Evolutionary conservation across 805 yeast species (phyloP), one percentile per base, ranked within the genome.

Genomic region (Kazachstania psychrophila): DNA sequence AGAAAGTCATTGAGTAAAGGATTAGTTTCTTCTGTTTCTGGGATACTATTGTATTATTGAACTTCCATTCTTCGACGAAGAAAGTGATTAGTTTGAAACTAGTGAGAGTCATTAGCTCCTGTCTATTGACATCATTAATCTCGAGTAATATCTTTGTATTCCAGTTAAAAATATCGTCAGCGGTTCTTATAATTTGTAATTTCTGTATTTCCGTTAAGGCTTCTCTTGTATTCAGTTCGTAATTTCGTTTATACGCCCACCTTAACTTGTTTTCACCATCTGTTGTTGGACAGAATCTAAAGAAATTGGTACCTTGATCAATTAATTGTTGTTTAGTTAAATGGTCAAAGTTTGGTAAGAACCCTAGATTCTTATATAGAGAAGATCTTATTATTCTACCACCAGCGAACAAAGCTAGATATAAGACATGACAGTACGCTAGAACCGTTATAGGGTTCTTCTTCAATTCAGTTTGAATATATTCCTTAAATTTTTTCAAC

Each of bases 391-490:
- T 69, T 23, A 84, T 66, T 44, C 77, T 68, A 13, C 94, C 94
- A 34, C 95, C 95, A 2, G 94, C 94, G 63, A 84, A 84, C 34
- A 84, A 68, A 0, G 92, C 94, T 52, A 84, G 62, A 60, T 84
- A 84, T 75, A 84, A 70, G 33, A 82, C 92, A 55, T 84, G 95
- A 64, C 85, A 74, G 58, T 84, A 84, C 5, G 94, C 92, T 32
- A 84, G 64, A 25, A 84, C 58, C 15, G 82, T 58, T 47, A 80
- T 73, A 6, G 95, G 94, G 51, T 79, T 77, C 31, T 70, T 76
- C 29, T 52, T 52, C 24, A 80, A 70, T 7, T 67, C 68, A 33
- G 61, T 54, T 26, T 65, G 60, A 38, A 84, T 80, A 53, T 79
- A 86, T 26, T 77, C 56, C 22, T 68, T 69, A 49, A 79, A 81